These are phyloP conservation scores for Mucor velutinosus DNA, from an alignment of 371 early-diverging fungal species.

Conservation along the genomic window DNA sequence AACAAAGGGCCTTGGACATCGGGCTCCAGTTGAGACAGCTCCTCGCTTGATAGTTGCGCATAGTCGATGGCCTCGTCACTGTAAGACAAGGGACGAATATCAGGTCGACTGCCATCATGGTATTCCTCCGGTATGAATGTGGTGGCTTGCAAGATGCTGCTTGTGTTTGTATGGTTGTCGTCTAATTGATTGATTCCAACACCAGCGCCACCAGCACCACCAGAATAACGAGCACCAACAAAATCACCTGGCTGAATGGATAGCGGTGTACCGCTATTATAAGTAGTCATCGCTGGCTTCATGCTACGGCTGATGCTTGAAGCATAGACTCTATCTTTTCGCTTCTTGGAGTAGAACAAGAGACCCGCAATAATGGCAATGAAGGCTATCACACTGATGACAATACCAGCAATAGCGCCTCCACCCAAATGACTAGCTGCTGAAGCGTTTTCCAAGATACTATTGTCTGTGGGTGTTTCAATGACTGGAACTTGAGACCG, in stretches of 20 bases:
- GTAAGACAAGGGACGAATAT: constrained; percentile 24
- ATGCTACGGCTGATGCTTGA: neutral
- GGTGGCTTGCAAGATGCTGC: constrained; percentile 2
- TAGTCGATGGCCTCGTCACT: constrained; percentile 9
- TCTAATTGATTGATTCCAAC: neutral
- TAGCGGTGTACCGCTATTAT: neutral
- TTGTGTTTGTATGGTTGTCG: constrained; percentile 5
- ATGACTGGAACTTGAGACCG: neutral
- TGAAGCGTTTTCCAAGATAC: neutral
- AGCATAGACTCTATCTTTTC: neutral
- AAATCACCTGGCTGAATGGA: neutral
- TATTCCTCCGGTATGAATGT: constrained; percentile 8
- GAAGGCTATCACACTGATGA: constrained; percentile 15
- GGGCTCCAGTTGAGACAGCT: constrained; percentile 19
- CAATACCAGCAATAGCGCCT: constrained; percentile 27
- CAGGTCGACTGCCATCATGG: constrained; percentile 16
- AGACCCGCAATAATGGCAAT: neutral
- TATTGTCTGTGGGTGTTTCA: too few relatives aligned
- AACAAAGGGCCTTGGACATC: constrained; percentile 9
- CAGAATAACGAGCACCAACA: neutral
- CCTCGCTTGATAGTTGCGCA: constrained; percentile 16
- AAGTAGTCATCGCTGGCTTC: neutral
- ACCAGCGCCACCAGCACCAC: neutral
- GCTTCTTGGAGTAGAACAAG: neutral
- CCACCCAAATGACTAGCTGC: neutral